Evolutionary conservation across 306 rosid species (phyloP).

Genomic region (Cicer yamashitae): DNA sequence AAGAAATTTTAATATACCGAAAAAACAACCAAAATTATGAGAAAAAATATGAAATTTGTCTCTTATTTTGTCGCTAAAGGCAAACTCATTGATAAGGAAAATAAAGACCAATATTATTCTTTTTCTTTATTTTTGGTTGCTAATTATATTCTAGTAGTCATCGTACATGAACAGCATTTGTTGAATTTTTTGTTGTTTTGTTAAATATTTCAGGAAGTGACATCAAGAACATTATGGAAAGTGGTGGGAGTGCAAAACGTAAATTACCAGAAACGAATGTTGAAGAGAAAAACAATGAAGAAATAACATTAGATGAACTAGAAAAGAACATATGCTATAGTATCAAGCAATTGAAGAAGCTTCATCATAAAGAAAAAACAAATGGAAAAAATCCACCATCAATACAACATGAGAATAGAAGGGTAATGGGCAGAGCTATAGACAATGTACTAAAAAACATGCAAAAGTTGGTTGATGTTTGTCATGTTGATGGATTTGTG

Average conservation of each 20-base stretch:
- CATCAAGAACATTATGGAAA: background rate
- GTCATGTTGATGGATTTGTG: slow-evolving; percentile 72
- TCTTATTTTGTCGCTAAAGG: no score
- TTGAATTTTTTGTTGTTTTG: no score
- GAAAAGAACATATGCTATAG: background rate
- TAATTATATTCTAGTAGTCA: no score
- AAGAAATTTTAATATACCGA: no score
- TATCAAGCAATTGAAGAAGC: background rate
- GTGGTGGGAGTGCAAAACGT: background rate
- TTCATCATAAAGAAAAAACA: background rate
- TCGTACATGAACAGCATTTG: no score
- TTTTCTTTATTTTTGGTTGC: no score
- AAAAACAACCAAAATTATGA: no score
- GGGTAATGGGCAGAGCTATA: slow-evolving; percentile 59
- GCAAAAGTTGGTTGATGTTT: slow-evolving; percentile 66
- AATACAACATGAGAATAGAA: slow-evolving; percentile 32
- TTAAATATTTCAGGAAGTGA: no score
- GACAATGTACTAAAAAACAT: slow-evolving; percentile 60
- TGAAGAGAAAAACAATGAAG: background rate
- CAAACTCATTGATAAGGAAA: no score
- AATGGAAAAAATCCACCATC: background rate
- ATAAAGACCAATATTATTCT: no score
- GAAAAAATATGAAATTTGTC: no score
- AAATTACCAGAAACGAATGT: background rate
- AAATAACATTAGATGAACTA: background rate